Percentiles rank a stretch among this genome's conserved stretches.
These are phyloP conservation scores for Aaosphaeria pasadenensis DNA, from an alignment of 2,329 filamentous ascomycete species.

Conservation along the genomic window DNA sequence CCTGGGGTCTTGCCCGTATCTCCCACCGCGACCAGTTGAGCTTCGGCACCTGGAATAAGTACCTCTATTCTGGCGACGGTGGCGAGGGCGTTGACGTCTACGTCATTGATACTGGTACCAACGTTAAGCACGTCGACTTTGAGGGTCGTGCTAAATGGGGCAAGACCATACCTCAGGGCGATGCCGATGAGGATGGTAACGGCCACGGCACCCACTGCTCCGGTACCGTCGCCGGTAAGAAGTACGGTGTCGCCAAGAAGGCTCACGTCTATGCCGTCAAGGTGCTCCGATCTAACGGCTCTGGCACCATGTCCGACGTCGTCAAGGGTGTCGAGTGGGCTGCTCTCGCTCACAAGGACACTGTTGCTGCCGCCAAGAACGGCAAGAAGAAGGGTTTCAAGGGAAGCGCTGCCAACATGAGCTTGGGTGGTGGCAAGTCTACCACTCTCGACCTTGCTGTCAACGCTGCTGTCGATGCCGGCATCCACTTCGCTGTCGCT, in stretches of 20 bases:
- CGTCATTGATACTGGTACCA: constrained; percentile 97
- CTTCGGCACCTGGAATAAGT: constrained; percentile 97
- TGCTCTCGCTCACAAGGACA: constrained; percentile 72
- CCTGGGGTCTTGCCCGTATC: constrained; percentile 98
- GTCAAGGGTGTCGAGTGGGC: constrained; percentile 98
- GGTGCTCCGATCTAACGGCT: constrained; percentile 95
- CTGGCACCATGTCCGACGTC: constrained; percentile 97
- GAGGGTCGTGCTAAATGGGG: constrained; percentile 95
- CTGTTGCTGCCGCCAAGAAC: constrained; percentile 74
- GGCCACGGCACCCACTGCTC: constrained; percentile 99
- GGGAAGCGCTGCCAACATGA: constrained; percentile 99
- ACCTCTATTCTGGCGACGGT: constrained; percentile 83
- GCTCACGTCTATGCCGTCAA: constrained; percentile 96
- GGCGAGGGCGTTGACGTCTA: constrained; percentile 99
- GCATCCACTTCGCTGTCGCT: constrained; percentile 96
- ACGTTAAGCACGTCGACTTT: constrained; percentile 91
- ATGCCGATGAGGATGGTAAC: constrained; percentile 90
- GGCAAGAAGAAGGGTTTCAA: constrained; percentile 97
- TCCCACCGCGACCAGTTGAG: constrained; percentile 85
- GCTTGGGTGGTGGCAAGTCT: constrained; percentile 96
- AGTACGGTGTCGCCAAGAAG: constrained; percentile 99
- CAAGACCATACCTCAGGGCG: constrained; percentile 85
- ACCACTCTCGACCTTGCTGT: constrained; percentile 86
- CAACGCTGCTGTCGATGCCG: constrained; percentile 86
- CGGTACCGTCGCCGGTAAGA: constrained; percentile 94